These are phyloP conservation scores for Sequoia sempervirens DNA, from an alignment of 75 land plant species.

Conservation along the genomic window DNA sequence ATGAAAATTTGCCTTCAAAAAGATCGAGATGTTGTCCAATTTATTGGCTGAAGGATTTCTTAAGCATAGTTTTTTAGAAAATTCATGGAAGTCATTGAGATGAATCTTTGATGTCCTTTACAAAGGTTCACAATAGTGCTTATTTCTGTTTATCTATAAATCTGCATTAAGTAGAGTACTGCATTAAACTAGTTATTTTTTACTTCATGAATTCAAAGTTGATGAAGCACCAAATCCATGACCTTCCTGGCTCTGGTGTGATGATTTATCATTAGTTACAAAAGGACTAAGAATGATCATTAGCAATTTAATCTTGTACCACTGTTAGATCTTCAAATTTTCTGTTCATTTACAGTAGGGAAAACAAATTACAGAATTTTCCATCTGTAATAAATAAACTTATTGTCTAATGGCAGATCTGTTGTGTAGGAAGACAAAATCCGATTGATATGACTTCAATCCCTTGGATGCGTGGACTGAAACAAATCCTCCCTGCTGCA, in stretches of 20 bases:
- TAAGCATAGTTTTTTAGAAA: not conserved
- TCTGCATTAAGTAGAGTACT: not conserved
- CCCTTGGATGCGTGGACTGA: not conserved
- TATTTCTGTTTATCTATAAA: not conserved
- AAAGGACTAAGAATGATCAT: not conserved
- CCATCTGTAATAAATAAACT: not conserved
- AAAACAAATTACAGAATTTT: not conserved
- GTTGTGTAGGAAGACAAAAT: not conserved
- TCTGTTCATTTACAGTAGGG: not conserved
- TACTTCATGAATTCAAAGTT: not conserved
- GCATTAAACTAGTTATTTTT: not conserved
- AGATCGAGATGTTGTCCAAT: too few relatives aligned
- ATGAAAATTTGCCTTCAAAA: too few relatives aligned
- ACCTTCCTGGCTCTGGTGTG: not conserved
- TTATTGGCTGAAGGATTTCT: too few relatives aligned
- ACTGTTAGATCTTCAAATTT: not conserved
- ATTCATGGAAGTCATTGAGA: not conserved
- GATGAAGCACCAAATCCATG: not conserved
- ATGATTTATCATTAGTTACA: not conserved
- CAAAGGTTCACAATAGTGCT: not conserved
- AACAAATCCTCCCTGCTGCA: conserved; percentile 6
- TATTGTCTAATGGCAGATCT: not conserved
- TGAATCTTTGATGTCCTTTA: not conserved
- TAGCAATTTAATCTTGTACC: not conserved
- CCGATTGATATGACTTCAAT: not conserved